Percentiles rank a stretch among this genome's conserved stretches.
Evolutionary conservation across 2,329 filamentous ascomycete species (phyloP).

Genomic region (Fusarium euwallaceae): DNA sequence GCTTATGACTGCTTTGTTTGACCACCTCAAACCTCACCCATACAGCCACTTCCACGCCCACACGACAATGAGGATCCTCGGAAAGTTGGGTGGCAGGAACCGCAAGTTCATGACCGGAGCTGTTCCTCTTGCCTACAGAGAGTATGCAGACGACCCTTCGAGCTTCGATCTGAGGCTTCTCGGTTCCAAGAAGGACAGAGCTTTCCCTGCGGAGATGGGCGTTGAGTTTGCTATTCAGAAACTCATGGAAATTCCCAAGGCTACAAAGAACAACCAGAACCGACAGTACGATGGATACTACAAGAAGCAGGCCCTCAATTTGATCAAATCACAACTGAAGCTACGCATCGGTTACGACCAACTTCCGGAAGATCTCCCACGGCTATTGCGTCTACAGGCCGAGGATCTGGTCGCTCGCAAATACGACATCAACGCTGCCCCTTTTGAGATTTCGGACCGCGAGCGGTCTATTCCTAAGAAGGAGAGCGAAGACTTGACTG

Average conservation of each 20-base stretch:
- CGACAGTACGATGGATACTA: slow-evolving; percentile 84
- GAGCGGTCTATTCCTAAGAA: slow-evolving; percentile 90
- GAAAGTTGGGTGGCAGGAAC: slow-evolving; percentile 95
- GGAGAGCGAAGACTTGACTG: slow-evolving; percentile 81
- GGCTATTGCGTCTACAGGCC: slow-evolving; percentile 87
- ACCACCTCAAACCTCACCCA: slow-evolving; percentile 91
- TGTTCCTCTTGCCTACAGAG: slow-evolving; percentile 84
- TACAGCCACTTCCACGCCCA: slow-evolving; percentile 98
- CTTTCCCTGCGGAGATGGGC: slow-evolving; percentile 88
- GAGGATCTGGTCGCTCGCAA: slow-evolving; percentile 85
- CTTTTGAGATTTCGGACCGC: slow-evolving; percentile 81
- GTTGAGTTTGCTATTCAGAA: slow-evolving; percentile 91
- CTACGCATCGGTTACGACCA: slow-evolving; percentile 88
- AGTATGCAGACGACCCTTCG: slow-evolving; percentile 87
- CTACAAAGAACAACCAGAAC: slow-evolving; percentile 61
- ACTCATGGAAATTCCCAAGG: slow-evolving; percentile 83
- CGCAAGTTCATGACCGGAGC: slow-evolving; percentile 94
- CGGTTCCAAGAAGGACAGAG: slow-evolving; percentile 88
- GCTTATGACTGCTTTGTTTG: slow-evolving; percentile 96
- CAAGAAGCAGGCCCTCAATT: slow-evolving; percentile 90
- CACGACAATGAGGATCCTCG: slow-evolving; percentile 96
- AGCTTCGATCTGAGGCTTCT: slow-evolving; percentile 92
- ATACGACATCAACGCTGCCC: slow-evolving; percentile 76
- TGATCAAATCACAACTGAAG: slow-evolving; percentile 91
- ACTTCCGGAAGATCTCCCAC: slow-evolving; percentile 89